Evolutionary conservation across 139 green algal genomes (phyloP).

Genomic region (Zygnema circumcarinatum): DNA sequence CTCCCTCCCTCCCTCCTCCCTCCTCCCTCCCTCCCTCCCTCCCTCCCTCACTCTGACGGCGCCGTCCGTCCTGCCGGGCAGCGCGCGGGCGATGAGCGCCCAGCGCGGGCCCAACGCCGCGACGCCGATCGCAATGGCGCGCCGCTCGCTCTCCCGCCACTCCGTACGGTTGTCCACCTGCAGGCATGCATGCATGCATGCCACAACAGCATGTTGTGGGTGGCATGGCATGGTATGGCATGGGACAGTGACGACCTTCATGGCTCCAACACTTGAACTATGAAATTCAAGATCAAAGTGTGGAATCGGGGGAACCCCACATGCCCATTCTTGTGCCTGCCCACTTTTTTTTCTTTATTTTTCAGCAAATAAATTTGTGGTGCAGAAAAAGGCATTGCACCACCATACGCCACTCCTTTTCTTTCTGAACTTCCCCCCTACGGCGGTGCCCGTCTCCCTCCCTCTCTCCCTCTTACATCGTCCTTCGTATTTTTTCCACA

Average conservation of each 20-base stretch:
- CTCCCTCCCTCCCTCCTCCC: background rate
- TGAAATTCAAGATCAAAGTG: no score
- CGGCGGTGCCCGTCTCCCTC: background rate
- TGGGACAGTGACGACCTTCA: no score
- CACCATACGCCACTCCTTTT: background rate
- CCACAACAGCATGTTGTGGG: background rate
- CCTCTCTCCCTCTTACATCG: background rate
- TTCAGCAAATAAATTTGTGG: no score
- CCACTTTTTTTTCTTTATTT: background rate
- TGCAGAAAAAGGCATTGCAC: no score
- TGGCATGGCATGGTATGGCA: no score
- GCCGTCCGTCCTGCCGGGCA: no score
- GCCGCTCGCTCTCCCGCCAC: background rate
- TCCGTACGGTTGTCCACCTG: background rate
- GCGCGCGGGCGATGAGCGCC: background rate
- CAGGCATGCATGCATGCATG: background rate
- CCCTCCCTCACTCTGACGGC: background rate
- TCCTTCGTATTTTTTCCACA: no score
- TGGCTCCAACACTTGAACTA: no score
- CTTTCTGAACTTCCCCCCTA: background rate
- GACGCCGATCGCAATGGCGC: background rate
- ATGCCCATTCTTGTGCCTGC: background rate
- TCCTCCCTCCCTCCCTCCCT: background rate
- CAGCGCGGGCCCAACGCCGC: background rate
- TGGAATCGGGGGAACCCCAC: no score